Base-by-base conservation (phyloP, 257 asterid genomes). In the Petrea volubilis region DNA sequence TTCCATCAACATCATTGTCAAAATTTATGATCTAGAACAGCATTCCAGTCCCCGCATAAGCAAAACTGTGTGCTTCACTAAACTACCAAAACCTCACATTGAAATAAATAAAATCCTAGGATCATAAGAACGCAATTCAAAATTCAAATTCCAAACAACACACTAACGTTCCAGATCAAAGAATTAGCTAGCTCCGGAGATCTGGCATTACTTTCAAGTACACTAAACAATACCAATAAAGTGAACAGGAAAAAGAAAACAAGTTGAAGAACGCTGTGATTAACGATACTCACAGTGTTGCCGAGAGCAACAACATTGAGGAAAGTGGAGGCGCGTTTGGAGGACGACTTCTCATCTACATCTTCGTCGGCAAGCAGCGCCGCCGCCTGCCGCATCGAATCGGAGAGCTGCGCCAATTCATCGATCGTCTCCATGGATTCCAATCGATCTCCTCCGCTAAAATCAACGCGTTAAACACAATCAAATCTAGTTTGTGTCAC, bases 241-340 rank as follows among this genome's bases (percentile, higher is more conserved):
- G 7, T 4, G 43, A 47, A 34, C 1, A 6, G 2, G 41, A 17
- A 34, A 17, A 17, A 24, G 29, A 34, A 43, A 29, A 5, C 12
- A 77, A 59, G 8, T 38, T 38, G 8, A 34, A 46, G 14, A 78
- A 73, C 40, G 74, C 76, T 67, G 76, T 36, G 74, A 53, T 31
- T 13, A 56, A 68, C 50, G 41, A 57, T 47, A 70, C 84, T 78
- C 82, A 94, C 99, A 69, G 93, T 91, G 85, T 83, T 91, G 23
- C 99, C 99, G 29, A 94, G 87, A 47, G 93, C 97, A 78, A 91
- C 99, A 70, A 89, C 96, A 84, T 94, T 89, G 84, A 94, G 97
- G 74, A 94, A 94, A 74, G 97, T 82, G 67, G 97, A 86, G 1
- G 89, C 44, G 28, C 99, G 96, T 78, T 62, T 91, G 55, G 98